Base-by-base conservation (phyloP, 768 basidiomycete species). In the Tulasnella sp. region DNA sequence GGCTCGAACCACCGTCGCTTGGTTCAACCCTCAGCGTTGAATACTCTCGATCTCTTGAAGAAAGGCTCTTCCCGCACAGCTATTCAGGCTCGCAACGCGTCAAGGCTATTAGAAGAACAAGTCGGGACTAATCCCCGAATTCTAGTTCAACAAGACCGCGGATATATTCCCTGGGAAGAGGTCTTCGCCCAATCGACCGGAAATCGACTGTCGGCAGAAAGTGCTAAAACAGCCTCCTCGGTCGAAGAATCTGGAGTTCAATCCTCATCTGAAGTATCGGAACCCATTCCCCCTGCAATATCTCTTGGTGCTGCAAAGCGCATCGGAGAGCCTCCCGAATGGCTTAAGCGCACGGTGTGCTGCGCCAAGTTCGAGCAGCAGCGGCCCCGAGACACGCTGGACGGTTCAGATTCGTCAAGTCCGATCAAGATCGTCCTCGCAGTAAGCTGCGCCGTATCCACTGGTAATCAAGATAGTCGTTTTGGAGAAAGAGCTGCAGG, bases 31-130 rank as follows among this genome's bases (percentile, higher is more conserved):
- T 62, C 78, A 96, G 94, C 90, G 9, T 84, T 97, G 34, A 95
- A 94, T 77, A 95, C 94, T 0, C 85, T 97, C 2, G 95, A 97
- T 78, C 82, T 95, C 1, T 86, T 96, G 77, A 97, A 97, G 85
- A 97, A 96, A 78, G 94, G 94, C 0, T 88, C 89, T 0, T 90
- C 84, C 34, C 81, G 86, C 0, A 84, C 94, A 12, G 92, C 94
- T 0, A 87, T 91, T 77, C 88, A 89, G 34, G 94, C 94, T 1
- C 90, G 95, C 26, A 84, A 89, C 0, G 95, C 94, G 14, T 94
- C 94, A 12, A 89, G 95, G 29, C 88, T 94, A 68, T 85, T 97
- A 52, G 95, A 97, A 79, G 88, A 89, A 0, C 90, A 92, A 79
- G 91, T 94, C 42, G 92, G 92, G 37, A 84, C 87, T 29, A 93